Evolutionary conservation across 495 filamentous ascomycete genomes (phyloP), one percentile per base, ranked within the genome.

Genomic region (Evernia prunastri): DNA sequence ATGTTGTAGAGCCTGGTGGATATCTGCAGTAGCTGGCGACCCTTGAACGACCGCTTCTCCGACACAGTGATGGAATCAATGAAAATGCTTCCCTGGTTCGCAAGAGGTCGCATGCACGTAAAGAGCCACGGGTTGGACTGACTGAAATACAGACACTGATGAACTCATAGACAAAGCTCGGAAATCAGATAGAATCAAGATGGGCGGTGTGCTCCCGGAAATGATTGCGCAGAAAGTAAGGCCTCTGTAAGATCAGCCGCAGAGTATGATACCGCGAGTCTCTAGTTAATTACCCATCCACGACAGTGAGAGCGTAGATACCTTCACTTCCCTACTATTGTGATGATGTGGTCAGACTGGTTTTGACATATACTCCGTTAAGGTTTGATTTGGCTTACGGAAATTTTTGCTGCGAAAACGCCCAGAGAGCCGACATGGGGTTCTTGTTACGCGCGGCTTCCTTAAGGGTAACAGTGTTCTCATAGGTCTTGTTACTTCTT

Each of bases 1-100:
- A 4, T 31, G 61, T 36, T 8, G 58, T 40, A 63, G 31, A 59
- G 25, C 49, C 61, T 59, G 29, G 53, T 35, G 29, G 60, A 63
- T 36, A 43, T 59, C 61, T 53, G 15, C 25, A 39, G 40, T 53
- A 29, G 53, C 29, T 57, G 4, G 39, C 60, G 45, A 51, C 60
- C n/a, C 43, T 49, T 49, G 43, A 49, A 49, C 23, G 17, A 18
- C 5, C 18, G 23, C 43, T 49, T 49, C 43, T 49, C 43, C 23
- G 23, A 49, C 5, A 49, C 12, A 49, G 43, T 49, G 43, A 4
- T 49, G 43, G 43, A 49, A 49, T 20, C 43, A 18, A 49, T 49
- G 43, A 49, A 49, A 49, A 4, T 49, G 17, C 43, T 49, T 49
- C 43, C 17, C 23, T 49, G 43, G 17, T 49, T 49, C 43, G 43